A percentile compares a stretch with the other conserved stretches of the same genome.
Conservation (phyloP, 129 eudicot species). For the Artemisia argyi region DNA sequence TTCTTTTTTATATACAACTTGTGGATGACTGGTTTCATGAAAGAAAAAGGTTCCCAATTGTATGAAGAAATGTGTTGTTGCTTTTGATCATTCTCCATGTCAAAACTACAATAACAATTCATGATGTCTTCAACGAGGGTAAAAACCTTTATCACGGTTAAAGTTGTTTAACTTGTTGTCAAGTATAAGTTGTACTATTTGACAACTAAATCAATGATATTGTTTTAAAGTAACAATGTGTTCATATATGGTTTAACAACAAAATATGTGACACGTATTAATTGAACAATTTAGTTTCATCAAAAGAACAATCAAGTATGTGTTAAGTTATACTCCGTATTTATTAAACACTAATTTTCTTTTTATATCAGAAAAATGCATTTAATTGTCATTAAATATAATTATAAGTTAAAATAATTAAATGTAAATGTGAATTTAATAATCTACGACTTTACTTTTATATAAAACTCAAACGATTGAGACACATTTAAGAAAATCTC, state of each 20-base stretch:
- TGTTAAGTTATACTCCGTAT: no score
- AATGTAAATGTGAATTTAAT: no score
- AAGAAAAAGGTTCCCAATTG: neutral
- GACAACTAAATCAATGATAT: neutral
- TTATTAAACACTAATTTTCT: no score
- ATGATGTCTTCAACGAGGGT: neutral
- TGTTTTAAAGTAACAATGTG: neutral
- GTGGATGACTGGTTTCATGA: neutral
- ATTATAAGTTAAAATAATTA: no score
- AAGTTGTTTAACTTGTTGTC: neutral
- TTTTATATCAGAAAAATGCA: no score
- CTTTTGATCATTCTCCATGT: neutral
- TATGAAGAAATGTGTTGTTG: no score
- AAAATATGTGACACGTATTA: neutral
- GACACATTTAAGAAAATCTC: no score
- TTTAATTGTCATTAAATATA: no score
- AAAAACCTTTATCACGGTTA: neutral
- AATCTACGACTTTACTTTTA: no score
- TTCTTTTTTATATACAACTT: neutral
- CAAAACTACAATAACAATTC: neutral
- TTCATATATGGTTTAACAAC: neutral
- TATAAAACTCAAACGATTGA: no score
- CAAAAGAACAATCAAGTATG: neutral
- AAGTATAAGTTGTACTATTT: neutral
- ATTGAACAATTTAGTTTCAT: neutral